Evolutionary conservation across 208 protist genomes (phyloP).

Genomic region (Trypanosoma scelopori): DNA sequence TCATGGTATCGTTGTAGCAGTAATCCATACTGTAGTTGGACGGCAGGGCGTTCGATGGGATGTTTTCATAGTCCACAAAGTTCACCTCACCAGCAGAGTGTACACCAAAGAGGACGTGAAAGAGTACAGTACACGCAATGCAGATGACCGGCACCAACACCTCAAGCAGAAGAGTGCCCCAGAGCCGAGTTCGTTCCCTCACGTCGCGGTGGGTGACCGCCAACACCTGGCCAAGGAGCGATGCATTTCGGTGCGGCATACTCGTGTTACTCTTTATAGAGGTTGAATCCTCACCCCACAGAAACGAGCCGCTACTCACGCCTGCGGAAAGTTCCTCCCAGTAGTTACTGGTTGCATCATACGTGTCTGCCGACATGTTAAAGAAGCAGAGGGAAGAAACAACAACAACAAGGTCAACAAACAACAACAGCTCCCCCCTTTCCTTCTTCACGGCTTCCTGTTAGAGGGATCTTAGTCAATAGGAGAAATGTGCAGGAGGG

Average conservation of each 20-base stretch:
- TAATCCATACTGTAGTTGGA: slow-evolving; percentile 26
- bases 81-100: slow-evolving; percentile 3
- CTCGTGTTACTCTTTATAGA: background rate
- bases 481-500: too few relatives aligned
- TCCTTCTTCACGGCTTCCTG: too few relatives aligned
- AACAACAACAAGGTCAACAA: background rate
- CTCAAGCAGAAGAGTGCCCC: slow-evolving; percentile 41
- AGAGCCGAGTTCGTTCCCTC: slow-evolving; percentile 37
- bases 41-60: slow-evolving; percentile 14
- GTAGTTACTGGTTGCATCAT: too few relatives aligned
- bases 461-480: too few relatives aligned
- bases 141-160: slow-evolving; percentile 71
- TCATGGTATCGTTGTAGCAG: slow-evolving; percentile 23
- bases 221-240: slow-evolving; percentile 25
- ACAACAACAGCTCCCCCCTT: background rate
- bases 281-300: too few relatives aligned
- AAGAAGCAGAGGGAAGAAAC: too few relatives aligned
- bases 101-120: slow-evolving; percentile 51
- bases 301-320: too few relatives aligned
- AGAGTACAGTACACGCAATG: slow-evolving; percentile 40
- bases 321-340: too few relatives aligned
- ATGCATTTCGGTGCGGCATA: too few relatives aligned
- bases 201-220: slow-evolving; percentile 39
- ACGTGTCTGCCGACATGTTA: too few relatives aligned
- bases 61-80: slow-evolving; percentile 39